Conservation (phyloP, 2,329 filamentous ascomycete genomes). For the Claviceps paspali region DNA sequence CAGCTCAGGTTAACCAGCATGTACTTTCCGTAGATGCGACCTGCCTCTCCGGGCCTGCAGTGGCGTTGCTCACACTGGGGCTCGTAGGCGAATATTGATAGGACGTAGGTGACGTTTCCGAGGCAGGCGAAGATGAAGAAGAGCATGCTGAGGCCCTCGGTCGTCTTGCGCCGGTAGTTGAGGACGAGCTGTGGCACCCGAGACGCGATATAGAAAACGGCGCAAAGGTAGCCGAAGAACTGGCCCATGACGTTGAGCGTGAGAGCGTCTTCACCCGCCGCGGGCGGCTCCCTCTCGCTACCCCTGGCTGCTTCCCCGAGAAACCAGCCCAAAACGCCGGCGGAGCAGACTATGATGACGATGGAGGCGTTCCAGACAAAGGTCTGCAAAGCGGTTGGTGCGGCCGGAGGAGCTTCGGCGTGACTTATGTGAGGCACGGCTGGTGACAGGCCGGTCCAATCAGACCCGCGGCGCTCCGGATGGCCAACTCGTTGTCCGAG, state of each 20-base stretch:
- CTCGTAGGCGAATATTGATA: constrained; percentile 83
- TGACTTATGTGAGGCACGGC: constrained; percentile 58
- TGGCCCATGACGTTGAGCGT: constrained; percentile 68
- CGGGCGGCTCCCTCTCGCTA: constrained; percentile 22
- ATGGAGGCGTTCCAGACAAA: constrained; percentile 60
- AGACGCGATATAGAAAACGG: constrained; percentile 74
- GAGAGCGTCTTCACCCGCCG: constrained; percentile 33
- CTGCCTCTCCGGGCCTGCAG: constrained; percentile 52
- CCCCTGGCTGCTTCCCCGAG: constrained; percentile 31
- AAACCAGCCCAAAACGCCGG: constrained; percentile 78
- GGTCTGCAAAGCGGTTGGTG: constrained; percentile 38
- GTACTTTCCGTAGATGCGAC: constrained; percentile 58
- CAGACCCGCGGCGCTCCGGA: constrained; percentile 33
- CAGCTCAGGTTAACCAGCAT: constrained; percentile 83
- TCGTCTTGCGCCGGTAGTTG: constrained; percentile 84
- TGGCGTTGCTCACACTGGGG: constrained; percentile 43
- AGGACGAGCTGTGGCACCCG: constrained; percentile 81
- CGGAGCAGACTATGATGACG: constrained; percentile 66
- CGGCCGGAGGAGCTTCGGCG: constrained; percentile 28
- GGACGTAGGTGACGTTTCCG: constrained; percentile 84
- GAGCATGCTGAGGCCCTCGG: constrained; percentile 81
- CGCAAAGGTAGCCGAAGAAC: constrained; percentile 86
- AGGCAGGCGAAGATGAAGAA: constrained; percentile 97
- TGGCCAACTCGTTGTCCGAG: constrained; percentile 27
- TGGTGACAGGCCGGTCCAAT: constrained; percentile 57